Conservation (phyloP, 441 rosid species). For the Cnidoscolus chayamansa region DNA sequence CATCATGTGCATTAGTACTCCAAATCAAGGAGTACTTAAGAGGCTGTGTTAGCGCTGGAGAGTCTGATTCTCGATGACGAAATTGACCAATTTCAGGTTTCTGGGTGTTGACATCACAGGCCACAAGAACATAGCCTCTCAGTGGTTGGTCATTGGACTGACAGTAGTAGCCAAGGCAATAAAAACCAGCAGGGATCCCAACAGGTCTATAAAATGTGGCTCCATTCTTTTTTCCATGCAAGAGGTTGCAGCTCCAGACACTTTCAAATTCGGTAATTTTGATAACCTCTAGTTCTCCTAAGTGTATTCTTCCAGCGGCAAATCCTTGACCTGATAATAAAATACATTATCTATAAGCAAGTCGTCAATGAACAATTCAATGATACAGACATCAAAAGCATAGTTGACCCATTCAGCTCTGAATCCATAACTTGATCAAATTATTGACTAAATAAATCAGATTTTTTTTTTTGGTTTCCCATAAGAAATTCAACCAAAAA, state of each 20-base stretch:
- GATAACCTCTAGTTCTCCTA: constrained; percentile 60
- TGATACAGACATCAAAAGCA: not conserved
- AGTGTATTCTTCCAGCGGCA: constrained; percentile 51
- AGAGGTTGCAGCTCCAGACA: constrained; percentile 48
- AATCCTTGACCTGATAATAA: constrained; percentile 60
- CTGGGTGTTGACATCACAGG: constrained; percentile 35
- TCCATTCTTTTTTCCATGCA: constrained; percentile 35
- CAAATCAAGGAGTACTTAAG: constrained; percentile 54
- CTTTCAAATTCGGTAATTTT: constrained; percentile 49
- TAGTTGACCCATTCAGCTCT: not conserved
- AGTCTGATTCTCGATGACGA: constrained; percentile 27
- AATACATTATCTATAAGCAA: not conserved
- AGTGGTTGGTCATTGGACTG: constrained; percentile 57
- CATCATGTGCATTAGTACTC: constrained; percentile 38
- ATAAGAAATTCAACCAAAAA: constrained; percentile 1
- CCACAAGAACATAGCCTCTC: constrained; percentile 68
- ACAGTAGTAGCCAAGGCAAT: constrained; percentile 72
- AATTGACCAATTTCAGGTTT: constrained; percentile 15
- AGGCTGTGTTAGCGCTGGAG: constrained; percentile 47
- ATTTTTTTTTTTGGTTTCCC: not conserved
- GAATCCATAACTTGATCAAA: not conserved
- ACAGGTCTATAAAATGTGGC: constrained; percentile 60
- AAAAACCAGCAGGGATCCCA: constrained; percentile 54
- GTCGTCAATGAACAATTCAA: not conserved
- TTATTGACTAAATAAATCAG: not conserved